Evolutionary conservation across 306 rosid genomes (phyloP).

Genomic region (Carpinus viminea): DNA sequence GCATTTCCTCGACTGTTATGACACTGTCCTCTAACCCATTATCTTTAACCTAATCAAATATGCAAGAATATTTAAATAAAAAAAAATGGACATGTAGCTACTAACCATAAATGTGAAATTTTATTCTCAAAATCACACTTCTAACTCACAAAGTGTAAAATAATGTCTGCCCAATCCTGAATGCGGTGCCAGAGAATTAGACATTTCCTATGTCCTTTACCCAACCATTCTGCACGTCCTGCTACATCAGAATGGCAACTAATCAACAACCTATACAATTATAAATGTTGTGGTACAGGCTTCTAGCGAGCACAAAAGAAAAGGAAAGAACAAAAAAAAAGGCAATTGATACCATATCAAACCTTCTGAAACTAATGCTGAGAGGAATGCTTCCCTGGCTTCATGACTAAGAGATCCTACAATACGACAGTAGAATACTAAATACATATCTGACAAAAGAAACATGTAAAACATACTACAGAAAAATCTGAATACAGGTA

Average conservation of each 20-base stretch:
- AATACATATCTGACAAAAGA: slow-evolving; percentile 9
- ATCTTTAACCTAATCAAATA: slow-evolving; percentile 62
- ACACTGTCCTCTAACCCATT: slow-evolving; percentile 88
- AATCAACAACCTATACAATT: background rate
- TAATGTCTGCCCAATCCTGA: slow-evolving; percentile 92
- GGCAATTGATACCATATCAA: slow-evolving; percentile 3
- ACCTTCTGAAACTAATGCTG: slow-evolving; percentile 86
- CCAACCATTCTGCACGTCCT: slow-evolving; percentile 97
- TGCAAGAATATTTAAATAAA: slow-evolving; percentile 17
- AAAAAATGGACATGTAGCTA: background rate
- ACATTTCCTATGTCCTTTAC: slow-evolving; percentile 86
- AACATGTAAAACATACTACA: slow-evolving; percentile 23
- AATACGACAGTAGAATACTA: slow-evolving; percentile 42
- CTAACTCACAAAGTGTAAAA: slow-evolving; percentile 65
- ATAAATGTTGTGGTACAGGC: background rate
- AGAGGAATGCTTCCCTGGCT: slow-evolving; percentile 74
- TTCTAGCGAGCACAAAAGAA: background rate
- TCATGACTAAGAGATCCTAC: slow-evolving; percentile 89
- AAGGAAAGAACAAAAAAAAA: background rate
- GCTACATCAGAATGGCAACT: slow-evolving; percentile 33
- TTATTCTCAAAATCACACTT: slow-evolving; percentile 23
- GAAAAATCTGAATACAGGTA: background rate
- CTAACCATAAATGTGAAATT: slow-evolving; percentile 5
- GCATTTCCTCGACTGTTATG: slow-evolving; percentile 83
- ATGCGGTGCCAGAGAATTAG: slow-evolving; percentile 86